Evolutionary conservation across 768 basidiomycete genomes (phyloP).

Genomic region (Lactarius deliciosus): DNA sequence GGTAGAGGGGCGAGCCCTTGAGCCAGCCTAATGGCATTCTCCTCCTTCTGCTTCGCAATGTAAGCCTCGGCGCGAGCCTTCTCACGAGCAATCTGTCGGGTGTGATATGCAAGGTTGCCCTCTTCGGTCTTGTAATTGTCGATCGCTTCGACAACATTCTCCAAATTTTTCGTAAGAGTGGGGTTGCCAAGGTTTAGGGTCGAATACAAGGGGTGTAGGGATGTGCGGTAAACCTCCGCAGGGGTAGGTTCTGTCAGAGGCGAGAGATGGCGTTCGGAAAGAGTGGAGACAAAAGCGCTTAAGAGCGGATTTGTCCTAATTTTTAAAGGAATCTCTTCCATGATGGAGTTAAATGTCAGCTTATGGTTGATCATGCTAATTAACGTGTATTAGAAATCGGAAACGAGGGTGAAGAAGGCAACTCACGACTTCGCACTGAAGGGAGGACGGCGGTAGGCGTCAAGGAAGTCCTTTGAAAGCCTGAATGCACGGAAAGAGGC

Average conservation of each 20-base stretch:
- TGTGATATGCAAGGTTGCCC: conserved; percentile 86
- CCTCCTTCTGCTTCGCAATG: conserved; percentile 84
- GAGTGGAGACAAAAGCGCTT: conserved; percentile 70
- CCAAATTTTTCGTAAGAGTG: conserved; percentile 72
- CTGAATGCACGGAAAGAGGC: conserved; percentile 88
- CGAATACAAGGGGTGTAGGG: conserved; percentile 61
- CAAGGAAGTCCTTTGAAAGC: conserved; percentile 75
- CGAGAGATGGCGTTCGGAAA: conserved; percentile 51
- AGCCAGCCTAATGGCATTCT: conserved; percentile 72
- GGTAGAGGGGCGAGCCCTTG: conserved; percentile 86
- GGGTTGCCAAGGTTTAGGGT: conserved; percentile 68
- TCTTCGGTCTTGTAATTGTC: conserved; percentile 89
- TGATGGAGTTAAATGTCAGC: conserved; percentile 80
- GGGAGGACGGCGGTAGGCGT: conserved; percentile 77
- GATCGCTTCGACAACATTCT: conserved; percentile 81
- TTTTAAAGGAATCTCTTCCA: conserved; percentile 83
- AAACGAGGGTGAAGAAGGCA: background rate
- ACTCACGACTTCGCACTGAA: conserved; percentile 83
- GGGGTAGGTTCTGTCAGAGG: conserved; percentile 41
- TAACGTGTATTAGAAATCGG: background rate
- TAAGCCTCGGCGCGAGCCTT: conserved; percentile 75
- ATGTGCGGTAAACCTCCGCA: conserved; percentile 34
- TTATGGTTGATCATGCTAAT: conserved; percentile 73
- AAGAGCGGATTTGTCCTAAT: conserved; percentile 80
- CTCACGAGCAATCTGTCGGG: conserved; percentile 86